Evolutionary conservation across 352 stramenopile species (phyloP).

Genomic region (Globisporangium megalacanthum): DNA sequence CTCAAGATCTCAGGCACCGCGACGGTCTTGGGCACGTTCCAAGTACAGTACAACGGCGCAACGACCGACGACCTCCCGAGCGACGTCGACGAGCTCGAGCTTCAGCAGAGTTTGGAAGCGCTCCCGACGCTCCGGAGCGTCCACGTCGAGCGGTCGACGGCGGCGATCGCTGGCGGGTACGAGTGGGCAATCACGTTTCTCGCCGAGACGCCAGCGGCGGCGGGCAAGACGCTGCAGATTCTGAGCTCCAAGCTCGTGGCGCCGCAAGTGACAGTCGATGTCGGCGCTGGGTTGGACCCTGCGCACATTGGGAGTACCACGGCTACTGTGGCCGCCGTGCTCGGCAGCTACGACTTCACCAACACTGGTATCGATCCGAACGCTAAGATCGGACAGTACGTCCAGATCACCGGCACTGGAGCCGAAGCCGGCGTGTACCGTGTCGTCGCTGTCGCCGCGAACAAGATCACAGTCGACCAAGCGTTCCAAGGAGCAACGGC

Average conservation of each 20-base stretch:
- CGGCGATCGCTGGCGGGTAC: slow-evolving; percentile 37
- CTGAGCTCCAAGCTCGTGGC: slow-evolving; percentile 27
- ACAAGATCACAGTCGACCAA: slow-evolving; percentile 48
- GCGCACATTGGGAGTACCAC: slow-evolving; percentile 33
- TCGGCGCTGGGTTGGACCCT: slow-evolving; percentile 41
- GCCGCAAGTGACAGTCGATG: slow-evolving; percentile 20
- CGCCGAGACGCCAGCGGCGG: slow-evolving; percentile 36
- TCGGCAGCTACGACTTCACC: slow-evolving; percentile 28
- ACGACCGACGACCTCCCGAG: slow-evolving; percentile 48
- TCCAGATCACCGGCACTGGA: slow-evolving; percentile 31
- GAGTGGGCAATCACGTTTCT: slow-evolving; percentile 80
- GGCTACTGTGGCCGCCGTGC: slow-evolving; percentile 26
- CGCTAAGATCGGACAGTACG: slow-evolving; percentile 48
- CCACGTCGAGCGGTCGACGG: slow-evolving; percentile 59
- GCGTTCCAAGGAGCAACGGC: slow-evolving; percentile 30
- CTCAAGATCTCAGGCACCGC: slow-evolving; percentile 51
- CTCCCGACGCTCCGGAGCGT: slow-evolving; percentile 63
- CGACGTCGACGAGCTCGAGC: slow-evolving; percentile 47
- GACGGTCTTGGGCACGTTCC: slow-evolving; percentile 67
- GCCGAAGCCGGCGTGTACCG: slow-evolving; percentile 36
- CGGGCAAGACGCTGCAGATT: slow-evolving; percentile 42
- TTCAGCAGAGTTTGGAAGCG: slow-evolving; percentile 57
- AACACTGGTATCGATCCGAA: slow-evolving; percentile 28
- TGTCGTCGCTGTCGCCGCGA: slow-evolving; percentile 33
- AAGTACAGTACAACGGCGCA: slow-evolving; percentile 48